Evolutionary conservation across 805 yeast species (phyloP), one percentile per base, ranked within the genome.

Genomic region (Saccharomycopsis sp.): DNA sequence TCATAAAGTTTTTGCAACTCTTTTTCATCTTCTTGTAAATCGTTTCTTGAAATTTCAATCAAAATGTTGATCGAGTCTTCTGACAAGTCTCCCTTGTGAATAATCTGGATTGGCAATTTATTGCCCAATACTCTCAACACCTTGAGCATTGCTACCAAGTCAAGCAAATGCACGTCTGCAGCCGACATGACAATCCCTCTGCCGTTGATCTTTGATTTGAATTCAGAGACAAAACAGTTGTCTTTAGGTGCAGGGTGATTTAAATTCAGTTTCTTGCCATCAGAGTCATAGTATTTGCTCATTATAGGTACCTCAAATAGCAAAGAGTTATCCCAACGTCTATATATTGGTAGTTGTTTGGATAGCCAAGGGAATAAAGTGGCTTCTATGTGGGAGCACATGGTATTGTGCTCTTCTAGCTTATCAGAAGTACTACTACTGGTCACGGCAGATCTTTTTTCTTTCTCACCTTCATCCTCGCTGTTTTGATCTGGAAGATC

Each of bases 331-430:
- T 58, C 56, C 60, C 60, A 62, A 36, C 64, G 38, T 52, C 58
- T 62, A 50, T 55, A 65, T 13, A 57, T 49, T 1, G 71, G 71
- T 29, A 49, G 53, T 19, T 57, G 51, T 38, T 54, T 54, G 3
- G 67, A 52, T 38, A 63, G 42, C 69, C 69, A 67, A 10, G 64
- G 63, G 50, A 62, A 65, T 12, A 64, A 45, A 45, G 62, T 52
- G 9, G 53, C 43, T 45, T 65, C 68, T 12, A 62, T 49, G 30
- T 59, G 59, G 23, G 50, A 48, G 43, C 67, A 62, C 19, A 46
- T 19, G 5, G 40, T 48, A 43, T 36, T 41, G 10, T n/a, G 12
- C 5, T 34, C 16, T 22, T 32, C 19, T 6, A 6, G 17, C 23
- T 10, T 9, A 16, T 15, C 7, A 13, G 17, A 21, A 15, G 36